Conservation (phyloP, 1,139 yeast genomes). For the Sugiyamaella japonica region DNA sequence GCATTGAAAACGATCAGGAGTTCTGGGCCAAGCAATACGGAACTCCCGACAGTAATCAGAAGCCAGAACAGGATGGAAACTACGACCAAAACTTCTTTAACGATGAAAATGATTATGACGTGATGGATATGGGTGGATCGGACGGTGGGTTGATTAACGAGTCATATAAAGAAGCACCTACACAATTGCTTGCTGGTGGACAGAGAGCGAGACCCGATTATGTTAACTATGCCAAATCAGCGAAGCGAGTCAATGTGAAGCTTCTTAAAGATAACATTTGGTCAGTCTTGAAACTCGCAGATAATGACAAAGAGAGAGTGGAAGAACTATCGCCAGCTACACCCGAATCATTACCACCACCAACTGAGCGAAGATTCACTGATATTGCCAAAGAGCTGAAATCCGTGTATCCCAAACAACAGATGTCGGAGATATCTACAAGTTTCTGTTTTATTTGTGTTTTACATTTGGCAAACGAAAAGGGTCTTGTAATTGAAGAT, state of each 20-base stretch:
- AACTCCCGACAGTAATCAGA: slow-evolving; percentile 49
- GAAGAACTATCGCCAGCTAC: neutral
- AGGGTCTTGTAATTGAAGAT: slow-evolving; percentile 65
- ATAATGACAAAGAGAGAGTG: neutral
- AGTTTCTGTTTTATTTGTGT: slow-evolving; percentile 85
- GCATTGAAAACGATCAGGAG: slow-evolving; percentile 51
- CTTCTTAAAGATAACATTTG: slow-evolving; percentile 80
- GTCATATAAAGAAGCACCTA: slow-evolving; percentile 12
- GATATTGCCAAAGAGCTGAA: slow-evolving; percentile 45
- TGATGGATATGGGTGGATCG: slow-evolving; percentile 24
- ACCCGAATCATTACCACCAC: slow-evolving; percentile 6
- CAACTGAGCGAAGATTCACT: slow-evolving; percentile 45
- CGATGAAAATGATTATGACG: slow-evolving; percentile 37
- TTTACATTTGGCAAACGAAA: slow-evolving; percentile 86
- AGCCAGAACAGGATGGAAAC: slow-evolving; percentile 39
- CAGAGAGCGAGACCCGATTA: slow-evolving; percentile 51
- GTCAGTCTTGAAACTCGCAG: slow-evolving; percentile 48
- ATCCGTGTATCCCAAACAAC: slow-evolving; percentile 39
- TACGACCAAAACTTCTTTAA: slow-evolving; percentile 50
- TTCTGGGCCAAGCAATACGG: slow-evolving; percentile 61
- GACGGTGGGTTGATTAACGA: slow-evolving; percentile 3
- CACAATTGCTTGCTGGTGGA: slow-evolving; percentile 18
- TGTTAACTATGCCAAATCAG: slow-evolving; percentile 73
- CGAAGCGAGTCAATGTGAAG: slow-evolving; percentile 83
- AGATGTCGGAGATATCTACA: slow-evolving; percentile 66